Evolutionary conservation across 106 monocot genomes (phyloP).

Genomic region (Posidonia australis): DNA sequence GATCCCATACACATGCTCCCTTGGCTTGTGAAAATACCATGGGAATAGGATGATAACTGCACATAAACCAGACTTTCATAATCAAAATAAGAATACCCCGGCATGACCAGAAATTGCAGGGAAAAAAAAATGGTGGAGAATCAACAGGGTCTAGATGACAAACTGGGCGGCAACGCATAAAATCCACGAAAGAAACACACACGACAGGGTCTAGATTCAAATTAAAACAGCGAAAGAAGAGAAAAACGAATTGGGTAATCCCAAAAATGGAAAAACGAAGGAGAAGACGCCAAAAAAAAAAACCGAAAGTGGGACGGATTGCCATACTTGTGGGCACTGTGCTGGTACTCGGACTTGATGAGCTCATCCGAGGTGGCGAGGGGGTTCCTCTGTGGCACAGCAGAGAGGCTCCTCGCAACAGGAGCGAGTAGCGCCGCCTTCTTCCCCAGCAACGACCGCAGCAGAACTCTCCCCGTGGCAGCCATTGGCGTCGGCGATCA

Average conservation of each 20-base stretch:
- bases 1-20: constrained; percentile 82
- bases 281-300: too few species aligned
- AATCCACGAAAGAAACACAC: too few species aligned
- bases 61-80: constrained; percentile 6
- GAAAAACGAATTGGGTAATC: too few species aligned
- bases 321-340: constrained; percentile 85
- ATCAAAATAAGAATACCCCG: background rate
- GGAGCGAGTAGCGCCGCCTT: background rate
- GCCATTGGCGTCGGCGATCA: constrained; percentile 2
- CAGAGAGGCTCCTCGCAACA: constrained; percentile 2
- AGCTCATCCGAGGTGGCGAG: constrained; percentile 57
- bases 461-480: constrained; percentile 8
- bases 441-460: constrained; percentile 4
- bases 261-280: too few species aligned
- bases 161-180: too few species aligned
- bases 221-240: too few species aligned
- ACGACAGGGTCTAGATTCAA: too few species aligned
- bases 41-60: constrained; percentile 98
- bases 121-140: too few species aligned
- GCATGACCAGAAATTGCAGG: too few species aligned
- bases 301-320: too few species aligned
- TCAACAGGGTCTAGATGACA: too few species aligned
- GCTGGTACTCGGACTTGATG: constrained; percentile 51
- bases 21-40: constrained; percentile 90
- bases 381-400: background rate